A percentile compares a stretch with the other conserved stretches of the same genome.
These are phyloP conservation scores for Rhipidocladum racemiflorum DNA, from an alignment of 176 grass and related monocot genomes.

Conservation along the genomic window DNA sequence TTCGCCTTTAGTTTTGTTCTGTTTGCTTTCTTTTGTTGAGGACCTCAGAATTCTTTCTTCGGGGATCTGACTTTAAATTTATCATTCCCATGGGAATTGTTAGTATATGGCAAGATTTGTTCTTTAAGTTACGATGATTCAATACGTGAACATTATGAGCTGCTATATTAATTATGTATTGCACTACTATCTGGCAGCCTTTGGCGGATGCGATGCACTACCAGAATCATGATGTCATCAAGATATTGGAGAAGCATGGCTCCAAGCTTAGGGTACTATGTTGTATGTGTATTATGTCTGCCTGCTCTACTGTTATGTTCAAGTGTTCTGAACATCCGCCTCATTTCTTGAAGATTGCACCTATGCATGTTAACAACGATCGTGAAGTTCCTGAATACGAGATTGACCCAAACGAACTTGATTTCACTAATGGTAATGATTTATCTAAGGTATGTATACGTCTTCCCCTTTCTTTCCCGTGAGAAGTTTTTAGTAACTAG, in stretches of 20 bases:
- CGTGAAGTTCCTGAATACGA: conserved; percentile 91
- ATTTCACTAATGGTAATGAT: conserved; percentile 62
- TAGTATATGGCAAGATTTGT: background rate
- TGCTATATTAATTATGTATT: conserved; percentile 35
- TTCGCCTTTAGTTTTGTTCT: background rate
- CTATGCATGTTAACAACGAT: conserved; percentile 69
- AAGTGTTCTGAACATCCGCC: conserved; percentile 21
- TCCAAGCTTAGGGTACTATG: conserved; percentile 63
- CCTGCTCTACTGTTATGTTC: conserved; percentile 38
- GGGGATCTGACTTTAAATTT: background rate
- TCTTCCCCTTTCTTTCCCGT: background rate
- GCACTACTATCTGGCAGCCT: conserved; percentile 58
- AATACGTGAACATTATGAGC: background rate
- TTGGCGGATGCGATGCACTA: conserved; percentile 98
- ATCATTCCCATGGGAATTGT: background rate
- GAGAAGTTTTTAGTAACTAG: background rate
- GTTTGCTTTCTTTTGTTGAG: background rate
- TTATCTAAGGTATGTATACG: conserved; percentile 65
- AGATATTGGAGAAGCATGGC: conserved; percentile 84
- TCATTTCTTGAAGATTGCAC: conserved; percentile 63
- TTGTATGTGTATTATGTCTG: background rate
- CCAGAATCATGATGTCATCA: conserved; percentile 84
- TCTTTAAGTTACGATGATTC: background rate
- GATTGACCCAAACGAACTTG: conserved; percentile 66
- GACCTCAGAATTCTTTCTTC: background rate